Evolutionary conservation across 1,139 yeast species (phyloP).

Genomic region (Saccharomyces hybrid): DNA sequence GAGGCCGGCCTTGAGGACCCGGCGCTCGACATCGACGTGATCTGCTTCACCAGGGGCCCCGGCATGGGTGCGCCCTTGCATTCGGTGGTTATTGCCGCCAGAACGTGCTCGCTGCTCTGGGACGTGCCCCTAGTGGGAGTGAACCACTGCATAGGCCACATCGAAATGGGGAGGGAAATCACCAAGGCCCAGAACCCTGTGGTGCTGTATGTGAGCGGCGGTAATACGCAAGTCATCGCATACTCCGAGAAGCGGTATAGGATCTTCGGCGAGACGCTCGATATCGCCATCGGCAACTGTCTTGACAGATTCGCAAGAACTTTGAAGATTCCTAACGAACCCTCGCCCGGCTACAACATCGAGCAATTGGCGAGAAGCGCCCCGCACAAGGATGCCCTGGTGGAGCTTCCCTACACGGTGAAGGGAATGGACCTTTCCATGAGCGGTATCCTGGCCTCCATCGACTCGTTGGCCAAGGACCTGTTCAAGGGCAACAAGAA

Average conservation of each 20-base stretch:
- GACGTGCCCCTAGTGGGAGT: slow-evolving; percentile 83
- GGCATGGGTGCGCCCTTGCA: slow-evolving; percentile 99
- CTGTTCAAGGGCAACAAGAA: slow-evolving; percentile 49
- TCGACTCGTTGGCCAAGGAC: slow-evolving; percentile 74
- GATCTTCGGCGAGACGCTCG: slow-evolving; percentile 94
- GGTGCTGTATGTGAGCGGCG: slow-evolving; percentile 93
- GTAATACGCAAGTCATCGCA: slow-evolving; percentile 96
- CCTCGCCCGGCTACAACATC: slow-evolving; percentile 97
- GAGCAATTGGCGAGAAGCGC: slow-evolving; percentile 81
- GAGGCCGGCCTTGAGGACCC: slow-evolving; percentile 48
- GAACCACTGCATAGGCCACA: slow-evolving; percentile 95
- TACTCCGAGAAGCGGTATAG: slow-evolving; percentile 88
- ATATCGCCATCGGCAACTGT: slow-evolving; percentile 96
- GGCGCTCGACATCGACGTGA: slow-evolving; percentile 64
- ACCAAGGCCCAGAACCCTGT: slow-evolving; percentile 95
- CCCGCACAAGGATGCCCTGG: slow-evolving; percentile 42
- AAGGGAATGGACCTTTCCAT: slow-evolving; percentile 97
- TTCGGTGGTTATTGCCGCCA: slow-evolving; percentile 85
- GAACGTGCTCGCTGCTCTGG: slow-evolving; percentile 80
- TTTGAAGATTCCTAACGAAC: slow-evolving; percentile 78
- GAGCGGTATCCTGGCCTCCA: slow-evolving; percentile 87
- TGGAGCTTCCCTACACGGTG: slow-evolving; percentile 85
- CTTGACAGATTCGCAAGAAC: slow-evolving; percentile 93
- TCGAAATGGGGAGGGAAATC: slow-evolving; percentile 97
- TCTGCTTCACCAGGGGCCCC: slow-evolving; percentile 95